Evolutionary conservation across 768 basidiomycete species (phyloP).

Genomic region (Mycena albidolilacea): DNA sequence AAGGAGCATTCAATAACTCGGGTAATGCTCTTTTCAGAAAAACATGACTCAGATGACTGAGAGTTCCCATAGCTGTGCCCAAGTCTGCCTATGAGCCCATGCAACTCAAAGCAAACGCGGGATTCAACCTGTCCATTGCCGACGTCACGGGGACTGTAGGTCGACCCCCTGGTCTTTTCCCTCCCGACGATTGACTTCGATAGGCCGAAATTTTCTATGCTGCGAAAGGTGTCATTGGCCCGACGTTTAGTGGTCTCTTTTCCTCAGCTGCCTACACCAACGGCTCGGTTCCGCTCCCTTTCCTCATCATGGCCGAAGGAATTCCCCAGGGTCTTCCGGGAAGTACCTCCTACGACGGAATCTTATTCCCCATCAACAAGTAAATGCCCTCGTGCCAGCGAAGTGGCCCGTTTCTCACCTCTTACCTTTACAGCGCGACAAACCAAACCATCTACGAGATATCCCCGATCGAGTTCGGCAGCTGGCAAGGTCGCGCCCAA

Average conservation of each 20-base stretch:
- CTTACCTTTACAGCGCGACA: conserved; percentile 14
- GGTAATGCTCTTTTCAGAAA: conserved; percentile 5
- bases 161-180: background rate
- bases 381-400: background rate
- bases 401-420: conserved; percentile 2
- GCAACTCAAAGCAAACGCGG: conserved; percentile 16
- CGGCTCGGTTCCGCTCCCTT: conserved; percentile 24
- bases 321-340: conserved; percentile 18
- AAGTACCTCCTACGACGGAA: conserved; percentile 25
- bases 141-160: too few relatives aligned
- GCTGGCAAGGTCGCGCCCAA: conserved; percentile 20
- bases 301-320: conserved; percentile 25
- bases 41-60: conserved; percentile 1
- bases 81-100: conserved; percentile 14
- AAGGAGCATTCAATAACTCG: too few relatives aligned
- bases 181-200: background rate
- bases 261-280: conserved; percentile 20
- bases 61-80: conserved; percentile 1
- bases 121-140: conserved; percentile 22
- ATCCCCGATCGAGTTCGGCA: conserved; percentile 1
- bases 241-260: conserved; percentile 12
- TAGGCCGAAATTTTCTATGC: conserved; percentile 1
- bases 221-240: background rate
- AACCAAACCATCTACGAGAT: conserved; percentile 23
- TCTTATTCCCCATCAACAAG: conserved; percentile 25